Evolutionary conservation across 139 green algal species (phyloP).

Genomic region (Micractinium conductrix): DNA sequence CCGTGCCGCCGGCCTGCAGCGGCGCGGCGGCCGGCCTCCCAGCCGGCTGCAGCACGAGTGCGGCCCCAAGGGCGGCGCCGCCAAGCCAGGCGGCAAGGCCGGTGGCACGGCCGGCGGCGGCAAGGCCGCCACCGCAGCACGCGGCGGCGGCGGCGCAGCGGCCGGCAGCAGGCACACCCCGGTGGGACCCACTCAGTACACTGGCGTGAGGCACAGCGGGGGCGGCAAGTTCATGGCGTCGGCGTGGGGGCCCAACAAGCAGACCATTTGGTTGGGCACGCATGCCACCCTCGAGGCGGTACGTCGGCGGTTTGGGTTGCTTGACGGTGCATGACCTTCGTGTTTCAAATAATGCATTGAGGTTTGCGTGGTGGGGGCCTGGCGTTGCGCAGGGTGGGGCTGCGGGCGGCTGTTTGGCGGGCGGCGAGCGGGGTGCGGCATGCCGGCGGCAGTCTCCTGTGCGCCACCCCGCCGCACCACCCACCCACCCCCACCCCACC

Average conservation of each 20-base stretch:
- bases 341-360: not conserved
- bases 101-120: not conserved
- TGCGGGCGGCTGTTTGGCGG: too few species aligned
- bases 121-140: not conserved
- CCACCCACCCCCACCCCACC: not conserved
- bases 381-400: too few species aligned
- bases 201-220: not conserved
- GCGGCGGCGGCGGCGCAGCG: not conserved
- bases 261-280: constrained; percentile 20
- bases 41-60: not conserved
- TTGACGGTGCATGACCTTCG: too few species aligned
- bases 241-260: not conserved
- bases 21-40: not conserved
- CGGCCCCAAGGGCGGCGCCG: not conserved
- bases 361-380: too few species aligned
- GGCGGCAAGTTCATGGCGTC: not conserved
- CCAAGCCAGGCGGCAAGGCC: not conserved
- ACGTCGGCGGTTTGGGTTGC: not conserved
- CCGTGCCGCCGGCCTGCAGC: not conserved
- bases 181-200: not conserved
- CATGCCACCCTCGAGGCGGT: not conserved
- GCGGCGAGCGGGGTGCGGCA: too few species aligned
- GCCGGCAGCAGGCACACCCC: not conserved
- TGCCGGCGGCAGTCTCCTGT: too few species aligned
- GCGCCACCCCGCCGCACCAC: not conserved